These are phyloP conservation scores for Euryodendron excelsum DNA, from an alignment of 148 eudicot genomes.

Conservation along the genomic window DNA sequence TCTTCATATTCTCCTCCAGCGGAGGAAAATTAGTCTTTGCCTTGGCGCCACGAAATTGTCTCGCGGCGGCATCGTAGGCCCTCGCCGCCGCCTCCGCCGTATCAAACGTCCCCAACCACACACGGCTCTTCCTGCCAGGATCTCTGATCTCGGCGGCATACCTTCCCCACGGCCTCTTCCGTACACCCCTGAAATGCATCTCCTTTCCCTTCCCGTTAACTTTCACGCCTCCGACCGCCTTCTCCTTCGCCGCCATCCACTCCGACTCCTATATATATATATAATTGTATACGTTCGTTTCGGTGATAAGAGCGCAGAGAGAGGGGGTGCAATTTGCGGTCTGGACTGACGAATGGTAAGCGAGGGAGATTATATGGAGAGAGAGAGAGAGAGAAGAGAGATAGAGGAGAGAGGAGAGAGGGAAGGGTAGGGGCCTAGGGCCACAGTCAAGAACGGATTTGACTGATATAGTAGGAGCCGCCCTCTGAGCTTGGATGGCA, in stretches of 20 bases:
- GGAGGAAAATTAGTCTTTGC: slow-evolving; percentile 64
- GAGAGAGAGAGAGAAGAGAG: not conserved
- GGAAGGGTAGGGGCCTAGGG: not conserved
- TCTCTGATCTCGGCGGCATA: slow-evolving; percentile 83
- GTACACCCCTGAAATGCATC: slow-evolving; percentile 55
- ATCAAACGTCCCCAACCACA: slow-evolving; percentile 79
- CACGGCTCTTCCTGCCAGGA: slow-evolving; percentile 61
- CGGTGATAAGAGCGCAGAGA: no score
- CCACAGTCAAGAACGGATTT: slow-evolving; percentile 31
- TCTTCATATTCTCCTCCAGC: slow-evolving; percentile 11
- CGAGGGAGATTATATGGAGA: slow-evolving; percentile 9
- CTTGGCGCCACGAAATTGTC: slow-evolving; percentile 64
- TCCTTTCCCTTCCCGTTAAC: slow-evolving; percentile 18
- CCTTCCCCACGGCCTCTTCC: slow-evolving; percentile 75
- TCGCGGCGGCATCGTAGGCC: slow-evolving; percentile 81
- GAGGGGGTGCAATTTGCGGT: not conserved
- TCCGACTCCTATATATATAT: not conserved
- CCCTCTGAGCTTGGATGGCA: slow-evolving; percentile 7
- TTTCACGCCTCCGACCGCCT: slow-evolving; percentile 3
- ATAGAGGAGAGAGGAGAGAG: not conserved
- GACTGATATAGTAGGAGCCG: slow-evolving; percentile 37
- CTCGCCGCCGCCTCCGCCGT: slow-evolving; percentile 71
- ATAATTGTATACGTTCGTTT: not conserved
- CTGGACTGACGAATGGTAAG: not conserved
- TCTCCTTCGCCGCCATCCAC: slow-evolving; percentile 24